These are phyloP conservation scores for Paralagenidium karlingii DNA, from an alignment of 352 stramenopile species.

Conservation along the genomic window DNA sequence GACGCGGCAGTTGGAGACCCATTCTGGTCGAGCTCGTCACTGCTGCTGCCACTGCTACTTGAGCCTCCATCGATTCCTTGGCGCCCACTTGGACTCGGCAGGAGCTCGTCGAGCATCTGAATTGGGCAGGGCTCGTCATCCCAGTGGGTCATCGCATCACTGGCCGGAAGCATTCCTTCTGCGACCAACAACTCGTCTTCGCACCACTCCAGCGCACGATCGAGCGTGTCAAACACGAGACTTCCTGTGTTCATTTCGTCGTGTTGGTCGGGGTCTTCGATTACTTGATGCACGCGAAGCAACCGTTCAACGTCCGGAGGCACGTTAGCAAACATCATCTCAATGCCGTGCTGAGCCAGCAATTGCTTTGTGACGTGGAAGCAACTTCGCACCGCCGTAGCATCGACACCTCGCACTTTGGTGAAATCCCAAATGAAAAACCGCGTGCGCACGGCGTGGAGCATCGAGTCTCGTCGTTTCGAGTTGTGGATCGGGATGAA, in stretches of 20 bases:
- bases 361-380: slow-evolving; percentile 81
- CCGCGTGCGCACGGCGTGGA: slow-evolving; percentile 57
- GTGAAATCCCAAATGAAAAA: slow-evolving; percentile 87
- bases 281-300: slow-evolving; percentile 67
- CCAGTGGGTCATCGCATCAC: slow-evolving; percentile 23
- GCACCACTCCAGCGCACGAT: slow-evolving; percentile 78
- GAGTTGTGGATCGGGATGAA: slow-evolving; percentile 11
- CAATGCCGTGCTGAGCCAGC: slow-evolving; percentile 60
- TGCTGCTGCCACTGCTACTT: not conserved
- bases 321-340: slow-evolving; percentile 62
- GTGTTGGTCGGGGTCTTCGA: slow-evolving; percentile 41
- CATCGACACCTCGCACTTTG: slow-evolving; percentile 80
- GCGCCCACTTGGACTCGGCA: slow-evolving; percentile 11
- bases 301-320: slow-evolving; percentile 53
- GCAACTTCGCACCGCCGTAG: slow-evolving; percentile 74
- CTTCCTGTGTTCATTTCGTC: slow-evolving; percentile 13
- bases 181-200: slow-evolving; percentile 74
- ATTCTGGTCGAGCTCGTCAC: slow-evolving; percentile 5
- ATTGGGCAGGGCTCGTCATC: slow-evolving; percentile 19
- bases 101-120: slow-evolving; percentile 54
- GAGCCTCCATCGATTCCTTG: not conserved
- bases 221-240: slow-evolving; percentile 73
- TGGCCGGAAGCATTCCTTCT: slow-evolving; percentile 51
- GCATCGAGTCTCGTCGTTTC: slow-evolving; percentile 9
- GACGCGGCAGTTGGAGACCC: too few species aligned